Evolutionary conservation across 2,329 filamentous ascomycete genomes (phyloP).

Genomic region (Fusarium succisae): DNA sequence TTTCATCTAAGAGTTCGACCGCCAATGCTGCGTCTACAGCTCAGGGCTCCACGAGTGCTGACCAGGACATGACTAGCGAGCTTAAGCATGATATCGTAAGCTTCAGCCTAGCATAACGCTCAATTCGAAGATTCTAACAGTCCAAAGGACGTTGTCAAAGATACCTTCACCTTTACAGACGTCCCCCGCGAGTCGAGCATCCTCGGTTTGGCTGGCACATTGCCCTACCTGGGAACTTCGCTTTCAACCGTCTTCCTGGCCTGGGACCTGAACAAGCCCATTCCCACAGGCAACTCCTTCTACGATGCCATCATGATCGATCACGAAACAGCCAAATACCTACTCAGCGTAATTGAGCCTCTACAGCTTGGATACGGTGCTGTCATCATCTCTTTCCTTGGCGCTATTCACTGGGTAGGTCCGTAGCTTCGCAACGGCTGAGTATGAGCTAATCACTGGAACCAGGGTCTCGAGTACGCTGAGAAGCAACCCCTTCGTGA

Average conservation of each 20-base stretch:
- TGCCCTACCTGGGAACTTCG: conserved; percentile 88
- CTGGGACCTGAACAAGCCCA: conserved; percentile 80
- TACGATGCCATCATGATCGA: conserved; percentile 65
- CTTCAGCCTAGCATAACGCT: neutral
- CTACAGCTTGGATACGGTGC: conserved; percentile 92
- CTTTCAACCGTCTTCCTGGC: conserved; percentile 82
- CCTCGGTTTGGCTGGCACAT: conserved; percentile 78
- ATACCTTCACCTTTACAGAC: conserved; percentile 71
- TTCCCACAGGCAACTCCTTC: conserved; percentile 68
- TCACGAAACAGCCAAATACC: conserved; percentile 74
- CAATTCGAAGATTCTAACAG: neutral
- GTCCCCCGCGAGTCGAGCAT: conserved; percentile 75
- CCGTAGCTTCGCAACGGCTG: neutral
- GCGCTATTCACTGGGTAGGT: conserved; percentile 84
- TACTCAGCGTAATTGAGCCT: conserved; percentile 82
- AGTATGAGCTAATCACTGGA: neutral
- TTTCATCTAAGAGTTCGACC: conserved; percentile 66
- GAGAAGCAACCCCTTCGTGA: conserved; percentile 67
- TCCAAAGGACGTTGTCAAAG: conserved; percentile 68
- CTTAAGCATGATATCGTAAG: conserved; percentile 66
- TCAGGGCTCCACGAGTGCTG: neutral
- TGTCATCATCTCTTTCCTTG: conserved; percentile 91
- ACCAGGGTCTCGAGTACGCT: conserved; percentile 80
- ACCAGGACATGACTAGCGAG: conserved; percentile 46
- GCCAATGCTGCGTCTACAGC: conserved; percentile 58